Percentiles rank a stretch among this genome's conserved stretches.
Evolutionary conservation across 768 basidiomycete species (phyloP).

Genomic region (Basidioascus undulatus): DNA sequence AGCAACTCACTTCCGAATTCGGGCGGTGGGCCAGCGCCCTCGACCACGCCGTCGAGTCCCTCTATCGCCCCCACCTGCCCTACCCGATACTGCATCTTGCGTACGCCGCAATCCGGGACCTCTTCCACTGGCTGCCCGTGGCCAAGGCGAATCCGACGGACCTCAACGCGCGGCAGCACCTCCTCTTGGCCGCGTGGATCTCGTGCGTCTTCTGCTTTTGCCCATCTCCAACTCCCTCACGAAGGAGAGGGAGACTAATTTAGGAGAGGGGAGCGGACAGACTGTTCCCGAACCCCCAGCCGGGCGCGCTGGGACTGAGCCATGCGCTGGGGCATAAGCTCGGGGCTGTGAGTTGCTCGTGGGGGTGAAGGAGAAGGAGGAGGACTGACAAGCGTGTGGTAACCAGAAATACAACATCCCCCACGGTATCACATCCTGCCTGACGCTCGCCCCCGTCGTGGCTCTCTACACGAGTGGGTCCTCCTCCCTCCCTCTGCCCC

Average conservation of each 20-base stretch:
- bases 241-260: slow-evolving; percentile 17
- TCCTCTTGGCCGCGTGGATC: slow-evolving; percentile 59
- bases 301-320: slow-evolving; percentile 36
- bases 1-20: too few relatives aligned
- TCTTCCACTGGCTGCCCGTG: slow-evolving; percentile 46
- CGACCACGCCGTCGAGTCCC: slow-evolving; percentile 49
- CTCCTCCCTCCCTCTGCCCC: neutral
- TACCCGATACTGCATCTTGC: slow-evolving; percentile 38
- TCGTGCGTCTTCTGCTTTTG: too few relatives aligned
- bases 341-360: slow-evolving; percentile 25
- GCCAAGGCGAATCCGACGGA: slow-evolving; percentile 35
- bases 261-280: too few relatives aligned
- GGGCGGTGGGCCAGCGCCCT: too few relatives aligned
- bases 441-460: slow-evolving; percentile 9
- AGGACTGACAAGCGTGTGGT: neutral
- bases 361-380: neutral
- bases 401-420: slow-evolving; percentile 35
- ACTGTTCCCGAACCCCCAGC: slow-evolving; percentile 1
- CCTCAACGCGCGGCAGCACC: slow-evolving; percentile 36
- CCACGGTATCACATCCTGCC: slow-evolving; percentile 50
- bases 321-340: slow-evolving; percentile 51
- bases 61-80: slow-evolving; percentile 34
- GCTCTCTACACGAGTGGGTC: neutral
- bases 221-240: slow-evolving; percentile 24
- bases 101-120: slow-evolving; percentile 40